Evolutionary conservation across 163 green algal genomes (phyloP).

Genomic region (Chloroidium sp.): DNA sequence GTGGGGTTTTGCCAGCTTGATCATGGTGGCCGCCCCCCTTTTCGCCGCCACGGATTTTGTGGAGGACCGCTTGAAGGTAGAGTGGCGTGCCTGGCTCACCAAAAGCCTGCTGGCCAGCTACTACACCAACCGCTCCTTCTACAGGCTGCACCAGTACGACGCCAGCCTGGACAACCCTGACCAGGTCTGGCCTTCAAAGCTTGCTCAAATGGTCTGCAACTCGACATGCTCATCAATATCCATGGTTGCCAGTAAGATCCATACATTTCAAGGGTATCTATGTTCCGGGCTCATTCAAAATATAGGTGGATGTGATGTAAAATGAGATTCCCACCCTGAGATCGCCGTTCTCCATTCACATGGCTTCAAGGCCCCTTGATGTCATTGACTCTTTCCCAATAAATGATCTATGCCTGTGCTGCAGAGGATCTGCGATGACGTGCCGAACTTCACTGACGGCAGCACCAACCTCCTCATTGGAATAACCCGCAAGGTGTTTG

Average conservation of each 20-base stretch:
- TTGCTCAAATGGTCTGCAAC: neutral
- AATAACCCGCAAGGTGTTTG: conserved; percentile 60
- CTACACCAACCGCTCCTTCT: conserved; percentile 36
- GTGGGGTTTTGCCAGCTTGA: conserved; percentile 60
- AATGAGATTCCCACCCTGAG: too few species aligned
- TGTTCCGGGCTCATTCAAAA: too few species aligned
- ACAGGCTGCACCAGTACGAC: conserved; percentile 30
- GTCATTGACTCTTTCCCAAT: too few species aligned
- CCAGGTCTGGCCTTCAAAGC: conserved; percentile 10
- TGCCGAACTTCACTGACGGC: conserved; percentile 48
- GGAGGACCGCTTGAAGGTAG: conserved; percentile 44
- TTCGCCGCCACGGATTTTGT: conserved; percentile 70
- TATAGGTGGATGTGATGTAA: too few species aligned
- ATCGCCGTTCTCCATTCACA: too few species aligned
- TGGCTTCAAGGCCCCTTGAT: too few species aligned
- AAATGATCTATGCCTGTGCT: neutral
- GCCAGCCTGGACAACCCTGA: conserved; percentile 63
- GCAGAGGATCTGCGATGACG: conserved; percentile 71
- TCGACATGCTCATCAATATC: neutral
- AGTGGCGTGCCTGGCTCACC: conserved; percentile 16
- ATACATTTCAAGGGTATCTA: too few species aligned
- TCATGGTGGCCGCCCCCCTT: conserved; percentile 63
- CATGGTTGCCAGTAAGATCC: neutral
- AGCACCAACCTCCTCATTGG: conserved; percentile 53
- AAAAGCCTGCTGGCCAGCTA: conserved; percentile 25